These are phyloP conservation scores for Thamnidium elegans DNA, from an alignment of 192 early-diverging fungal genomes.

Conservation along the genomic window DNA sequence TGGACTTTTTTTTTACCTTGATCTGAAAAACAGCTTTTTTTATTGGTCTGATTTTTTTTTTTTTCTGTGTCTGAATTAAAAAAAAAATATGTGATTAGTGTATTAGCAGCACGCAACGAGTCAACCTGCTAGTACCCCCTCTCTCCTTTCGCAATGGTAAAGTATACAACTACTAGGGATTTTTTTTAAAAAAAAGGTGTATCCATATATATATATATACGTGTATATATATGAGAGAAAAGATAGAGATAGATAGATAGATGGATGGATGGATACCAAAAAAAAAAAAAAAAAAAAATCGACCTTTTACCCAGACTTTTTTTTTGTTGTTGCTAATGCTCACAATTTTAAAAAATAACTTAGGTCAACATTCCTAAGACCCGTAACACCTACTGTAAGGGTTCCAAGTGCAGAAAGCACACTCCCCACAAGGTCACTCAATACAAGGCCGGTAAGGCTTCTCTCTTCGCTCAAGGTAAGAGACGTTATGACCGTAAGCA, in stretches of 20 bases:
- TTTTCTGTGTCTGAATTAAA: no score
- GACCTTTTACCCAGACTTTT: neutral
- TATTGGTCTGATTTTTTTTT: no score
- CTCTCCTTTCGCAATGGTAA: slow-evolving; percentile 19
- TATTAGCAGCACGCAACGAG: neutral
- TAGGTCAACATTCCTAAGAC: slow-evolving; percentile 99
- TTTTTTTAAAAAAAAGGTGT: neutral
- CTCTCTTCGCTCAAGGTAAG: slow-evolving; percentile 98
- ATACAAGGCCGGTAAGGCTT: slow-evolving; percentile 99
- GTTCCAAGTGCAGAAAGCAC: slow-evolving; percentile 96
- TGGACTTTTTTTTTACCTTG: no score
- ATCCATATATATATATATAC: neutral
- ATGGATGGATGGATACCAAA: neutral
- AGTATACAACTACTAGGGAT: neutral
- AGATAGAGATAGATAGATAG: neutral
- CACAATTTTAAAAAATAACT: no score
- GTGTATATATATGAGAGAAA: neutral
- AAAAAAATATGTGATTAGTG: no score
- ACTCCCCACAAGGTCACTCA: slow-evolving; percentile 99
- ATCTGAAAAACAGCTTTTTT: no score
- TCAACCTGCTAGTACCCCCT: slow-evolving; percentile 11
- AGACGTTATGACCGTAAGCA: slow-evolving; percentile 75
- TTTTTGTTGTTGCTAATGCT: no score
- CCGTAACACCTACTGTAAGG: slow-evolving; percentile 99
- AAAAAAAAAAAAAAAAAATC: neutral